phyloP scores from a whole-genome alignment of 805 yeast species.

The Candida schatavii region DNA sequence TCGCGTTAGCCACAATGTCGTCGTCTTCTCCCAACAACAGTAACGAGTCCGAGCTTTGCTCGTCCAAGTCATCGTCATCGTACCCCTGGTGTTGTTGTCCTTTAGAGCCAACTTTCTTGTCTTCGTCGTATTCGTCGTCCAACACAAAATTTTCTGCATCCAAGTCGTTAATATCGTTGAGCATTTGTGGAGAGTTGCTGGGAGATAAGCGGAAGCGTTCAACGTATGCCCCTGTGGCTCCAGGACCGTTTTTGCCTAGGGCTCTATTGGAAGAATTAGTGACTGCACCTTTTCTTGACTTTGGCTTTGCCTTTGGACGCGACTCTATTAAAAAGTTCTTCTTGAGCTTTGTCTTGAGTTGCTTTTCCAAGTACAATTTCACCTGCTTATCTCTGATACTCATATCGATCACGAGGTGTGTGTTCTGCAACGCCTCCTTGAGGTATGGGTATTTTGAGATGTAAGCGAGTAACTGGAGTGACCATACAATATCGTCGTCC shows the following conservation, averaged over 20 bases:
- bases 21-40: constrained; percentile 9
- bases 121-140: constrained; percentile 26
- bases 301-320: constrained; percentile 33
- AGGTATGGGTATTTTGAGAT: constrained; percentile 86
- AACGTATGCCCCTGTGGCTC: constrained; percentile 10
- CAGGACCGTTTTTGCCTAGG: too few species aligned
- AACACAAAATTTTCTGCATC: constrained; percentile 31
- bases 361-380: constrained; percentile 34
- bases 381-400: constrained; percentile 42
- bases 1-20: background rate
- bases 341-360: constrained; percentile 30
- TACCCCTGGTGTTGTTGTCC: constrained; percentile 8
- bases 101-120: constrained; percentile 8
- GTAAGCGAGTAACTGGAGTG: constrained; percentile 86
- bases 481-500: constrained; percentile 93
- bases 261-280: constrained; percentile 2
- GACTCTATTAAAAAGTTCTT: constrained; percentile 26
- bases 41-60: constrained; percentile 6
- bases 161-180: constrained; percentile 28
- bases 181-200: constrained; percentile 39
- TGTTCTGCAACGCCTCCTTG: constrained; percentile 68
- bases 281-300: constrained; percentile 20
- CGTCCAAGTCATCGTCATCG: constrained; percentile 9
- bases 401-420: constrained; percentile 71
- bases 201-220: constrained; percentile 32